Conservation (phyloP, 2,329 filamentous ascomycete genomes). For the Aspergillus udagawae region DNA sequence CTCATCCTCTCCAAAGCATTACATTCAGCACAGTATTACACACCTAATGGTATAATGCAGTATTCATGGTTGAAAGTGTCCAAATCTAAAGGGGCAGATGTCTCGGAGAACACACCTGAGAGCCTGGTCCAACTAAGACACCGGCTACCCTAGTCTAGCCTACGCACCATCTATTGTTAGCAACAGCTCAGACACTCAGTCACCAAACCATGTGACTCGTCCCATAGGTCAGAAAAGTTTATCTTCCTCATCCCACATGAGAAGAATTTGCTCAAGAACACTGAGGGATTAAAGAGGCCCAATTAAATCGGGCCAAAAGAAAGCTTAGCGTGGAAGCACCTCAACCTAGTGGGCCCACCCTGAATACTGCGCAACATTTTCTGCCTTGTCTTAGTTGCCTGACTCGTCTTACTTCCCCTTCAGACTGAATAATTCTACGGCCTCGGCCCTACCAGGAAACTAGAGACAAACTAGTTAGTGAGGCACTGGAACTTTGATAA, state of each 20-base stretch:
- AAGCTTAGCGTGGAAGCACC: background rate
- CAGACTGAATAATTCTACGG: too few species aligned
- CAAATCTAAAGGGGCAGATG: background rate
- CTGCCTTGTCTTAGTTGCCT: background rate
- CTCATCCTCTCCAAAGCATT: too few species aligned
- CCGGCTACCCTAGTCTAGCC: too few species aligned
- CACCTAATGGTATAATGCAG: background rate
- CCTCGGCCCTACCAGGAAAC: too few species aligned
- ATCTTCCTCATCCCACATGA: too few species aligned
- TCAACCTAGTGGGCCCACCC: too few species aligned
- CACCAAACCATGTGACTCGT: background rate
- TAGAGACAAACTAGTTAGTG: background rate
- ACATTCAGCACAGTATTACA: too few species aligned
- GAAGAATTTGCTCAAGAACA: background rate
- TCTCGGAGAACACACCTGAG: background rate
- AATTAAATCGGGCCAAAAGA: background rate
- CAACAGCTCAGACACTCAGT: background rate
- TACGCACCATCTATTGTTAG: background rate
- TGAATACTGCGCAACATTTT: background rate
- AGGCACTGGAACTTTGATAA: too few species aligned
- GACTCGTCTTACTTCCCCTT: too few species aligned
- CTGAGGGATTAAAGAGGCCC: background rate
- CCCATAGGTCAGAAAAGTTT: too few species aligned
- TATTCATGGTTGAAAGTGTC: too few species aligned
- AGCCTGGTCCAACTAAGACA: background rate